Conservation (phyloP, 1,139 yeast genomes). For the Kluyveromyces sp. region DNA sequence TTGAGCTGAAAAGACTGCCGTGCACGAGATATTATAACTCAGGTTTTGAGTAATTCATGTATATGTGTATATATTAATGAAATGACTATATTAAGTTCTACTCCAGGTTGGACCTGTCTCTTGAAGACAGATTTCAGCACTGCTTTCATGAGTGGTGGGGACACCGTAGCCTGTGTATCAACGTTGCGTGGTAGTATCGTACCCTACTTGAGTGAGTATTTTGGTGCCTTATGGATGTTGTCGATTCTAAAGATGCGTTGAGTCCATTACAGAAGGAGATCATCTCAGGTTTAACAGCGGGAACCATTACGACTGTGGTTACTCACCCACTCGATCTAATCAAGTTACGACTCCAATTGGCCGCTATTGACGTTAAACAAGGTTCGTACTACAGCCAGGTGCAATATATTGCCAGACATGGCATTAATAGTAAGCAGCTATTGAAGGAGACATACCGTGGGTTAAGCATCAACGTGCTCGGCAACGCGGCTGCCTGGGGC, state of each 20-base stretch:
- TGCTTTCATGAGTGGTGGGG: too few species aligned
- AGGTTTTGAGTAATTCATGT: background rate
- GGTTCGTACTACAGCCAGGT: conserved; percentile 19
- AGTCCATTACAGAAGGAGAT: conserved; percentile 41
- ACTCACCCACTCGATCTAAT: conserved; percentile 87
- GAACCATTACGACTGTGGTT: conserved; percentile 67
- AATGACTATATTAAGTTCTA: background rate
- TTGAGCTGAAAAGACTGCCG: conserved; percentile 29
- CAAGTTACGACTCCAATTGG: conserved; percentile 67
- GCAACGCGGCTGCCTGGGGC: conserved; percentile 87
- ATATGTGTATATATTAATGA: conserved; percentile 2
- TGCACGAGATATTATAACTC: background rate
- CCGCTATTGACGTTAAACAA: conserved; percentile 18
- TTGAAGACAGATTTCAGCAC: background rate
- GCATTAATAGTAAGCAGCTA: conserved; percentile 8
- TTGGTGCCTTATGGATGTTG: background rate
- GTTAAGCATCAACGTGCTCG: conserved; percentile 67
- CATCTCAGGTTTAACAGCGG: conserved; percentile 76
- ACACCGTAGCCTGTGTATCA: too few species aligned
- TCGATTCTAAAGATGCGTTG: background rate
- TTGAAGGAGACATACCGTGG: conserved; percentile 60
- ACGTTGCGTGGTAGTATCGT: too few species aligned
- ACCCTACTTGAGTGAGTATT: too few species aligned
- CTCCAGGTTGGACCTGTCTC: background rate
- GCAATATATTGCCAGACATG: conserved; percentile 12